Conservation (phyloP, 2,329 filamentous ascomycete species). For the Fusarium zealandicum region DNA sequence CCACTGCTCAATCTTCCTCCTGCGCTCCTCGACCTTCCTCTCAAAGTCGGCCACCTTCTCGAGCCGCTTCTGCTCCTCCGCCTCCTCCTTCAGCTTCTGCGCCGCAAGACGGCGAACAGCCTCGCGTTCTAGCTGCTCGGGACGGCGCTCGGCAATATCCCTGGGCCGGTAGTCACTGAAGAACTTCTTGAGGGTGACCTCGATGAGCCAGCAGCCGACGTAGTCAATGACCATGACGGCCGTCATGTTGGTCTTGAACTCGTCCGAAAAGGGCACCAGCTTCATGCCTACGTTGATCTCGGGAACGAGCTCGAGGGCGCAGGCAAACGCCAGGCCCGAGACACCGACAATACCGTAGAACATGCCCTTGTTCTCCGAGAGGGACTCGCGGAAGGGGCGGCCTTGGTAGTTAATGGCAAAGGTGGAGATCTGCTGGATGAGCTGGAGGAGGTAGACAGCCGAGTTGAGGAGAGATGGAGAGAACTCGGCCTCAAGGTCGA, state of each 20-base stretch:
- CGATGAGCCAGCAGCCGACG: constrained; percentile 83
- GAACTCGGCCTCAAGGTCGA: constrained; percentile 96
- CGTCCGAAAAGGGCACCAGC: constrained; percentile 85
- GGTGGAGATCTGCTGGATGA: constrained; percentile 98
- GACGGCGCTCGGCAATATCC: constrained; percentile 86
- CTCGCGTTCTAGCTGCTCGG: constrained; percentile 86
- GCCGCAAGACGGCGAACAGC: constrained; percentile 63
- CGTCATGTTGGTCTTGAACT: constrained; percentile 91
- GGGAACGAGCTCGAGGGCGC: constrained; percentile 92
- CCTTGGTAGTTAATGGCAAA: constrained; percentile 99
- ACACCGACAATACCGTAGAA: constrained; percentile 95
- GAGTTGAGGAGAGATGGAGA: constrained; percentile 92
- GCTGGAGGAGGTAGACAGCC: constrained; percentile 93
- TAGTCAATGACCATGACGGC: constrained; percentile 88
- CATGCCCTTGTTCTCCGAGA: constrained; percentile 96
- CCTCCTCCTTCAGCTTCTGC: constrained; percentile 54
- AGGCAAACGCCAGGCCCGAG: constrained; percentile 88
- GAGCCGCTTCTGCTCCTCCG: constrained; percentile 61
- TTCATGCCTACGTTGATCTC: constrained; percentile 94
- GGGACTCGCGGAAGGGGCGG: constrained; percentile 93
- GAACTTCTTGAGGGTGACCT: constrained; percentile 80
- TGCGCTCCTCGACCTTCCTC: constrained; percentile 61
- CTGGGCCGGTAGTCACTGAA: constrained; percentile 94
- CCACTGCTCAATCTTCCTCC: constrained; percentile 58
- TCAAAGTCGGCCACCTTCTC: constrained; percentile 68